Evolutionary conservation across 2,329 filamentous ascomycete species (phyloP), one percentile per base, ranked within the genome.

Genomic region (Zasmidium citrigriseum): DNA sequence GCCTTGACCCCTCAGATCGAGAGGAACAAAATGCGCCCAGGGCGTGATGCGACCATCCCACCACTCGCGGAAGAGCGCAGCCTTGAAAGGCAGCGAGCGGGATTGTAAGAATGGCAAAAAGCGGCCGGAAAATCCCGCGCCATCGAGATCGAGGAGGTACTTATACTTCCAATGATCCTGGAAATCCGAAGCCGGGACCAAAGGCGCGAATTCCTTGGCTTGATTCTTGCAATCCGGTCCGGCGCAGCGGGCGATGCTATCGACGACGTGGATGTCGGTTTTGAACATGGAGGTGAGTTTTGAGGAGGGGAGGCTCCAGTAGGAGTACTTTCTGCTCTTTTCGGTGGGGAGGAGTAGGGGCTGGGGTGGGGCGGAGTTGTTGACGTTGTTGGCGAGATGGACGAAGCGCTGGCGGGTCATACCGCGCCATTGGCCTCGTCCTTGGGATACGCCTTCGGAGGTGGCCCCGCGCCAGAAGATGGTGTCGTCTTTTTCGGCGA

Each of bases 1-100:
- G 1, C 84, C 89, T 60, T 92, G 89, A 20, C 89, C 85, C 2
- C 90, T 82, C 1, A 88, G 65, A 70, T 95, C 90, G 16, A 93
- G 75, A 9, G 91, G 91, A 1, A 93, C 87, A 67, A 91, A 95
- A 71, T 96, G 90, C 46, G 87, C 77, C 90, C 90, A 96, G 0
- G 90, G 84, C 58, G 81, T 83, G 16, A 95, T 75, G 4, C 91
- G 84, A 51, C 87, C 86, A 58, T 90, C 88, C 73, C 88, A 90
- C 91, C 91, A 96, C 69, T 91, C 86, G 22, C 86, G 83, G 73
- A 93, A 93, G 5, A 93, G 78, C 0, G 86, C 86, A 1, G 85
- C 84, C 63, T 91, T 81, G 69, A 95, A 85, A 0, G 89, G 89
- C 4, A 92, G 79, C 49, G 83, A 87, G 61, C 78, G 78, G 16